Base-by-base conservation (phyloP, 2,329 filamentous ascomycete genomes). In the Trichoderma koningiopsis region DNA sequence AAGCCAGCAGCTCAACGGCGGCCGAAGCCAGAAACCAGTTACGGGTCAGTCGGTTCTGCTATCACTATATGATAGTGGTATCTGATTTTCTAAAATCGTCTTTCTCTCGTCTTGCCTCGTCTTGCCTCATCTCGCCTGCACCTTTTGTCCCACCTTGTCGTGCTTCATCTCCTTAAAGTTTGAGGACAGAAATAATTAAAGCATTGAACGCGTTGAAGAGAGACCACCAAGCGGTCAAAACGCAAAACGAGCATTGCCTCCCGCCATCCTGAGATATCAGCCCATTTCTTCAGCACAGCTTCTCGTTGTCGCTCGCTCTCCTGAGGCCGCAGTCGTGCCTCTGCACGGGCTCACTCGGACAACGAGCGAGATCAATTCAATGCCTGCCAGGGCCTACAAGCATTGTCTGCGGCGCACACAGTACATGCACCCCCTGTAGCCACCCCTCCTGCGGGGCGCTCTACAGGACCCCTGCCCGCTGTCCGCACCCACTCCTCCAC, bases 341-440 rank as follows among this genome's bases (percentile, higher is more conserved):
- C 63, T 37, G 63, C 63, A 59, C 63, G 55, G 63, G 63, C 63
- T 66, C 47, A 5, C 63, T 66, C 63, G 63, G 63, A 66, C 27
- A 35, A 19, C 16, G 27, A 57, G 55, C 27, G 55, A 57, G 47
- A 49, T 49, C 47, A 49, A 49, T 49, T 49, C 47, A 49, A 49
- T 49, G 47, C 47, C 47, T 49, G 47, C 47, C 47, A 57, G 55
- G 55, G 33, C 29, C 62, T 37, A 52, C 35, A 43, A 52, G 62
- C 62, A 49, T 49, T 49, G 47, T 13, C 47, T 49, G 47, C 47
- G 22, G 47, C 47, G 47, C 47, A 24, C 47, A 49, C 47, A 49
- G 47, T 49, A 49, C 47, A 49, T 24, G 47, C 47, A 49, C 47
- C 22, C 43, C 47, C 55, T 57, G 55, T 31, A 35, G 59, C 27